These are phyloP conservation scores for Arabidopsis arenosa DNA, from an alignment of 345 rosid genomes.

Conservation along the genomic window DNA sequence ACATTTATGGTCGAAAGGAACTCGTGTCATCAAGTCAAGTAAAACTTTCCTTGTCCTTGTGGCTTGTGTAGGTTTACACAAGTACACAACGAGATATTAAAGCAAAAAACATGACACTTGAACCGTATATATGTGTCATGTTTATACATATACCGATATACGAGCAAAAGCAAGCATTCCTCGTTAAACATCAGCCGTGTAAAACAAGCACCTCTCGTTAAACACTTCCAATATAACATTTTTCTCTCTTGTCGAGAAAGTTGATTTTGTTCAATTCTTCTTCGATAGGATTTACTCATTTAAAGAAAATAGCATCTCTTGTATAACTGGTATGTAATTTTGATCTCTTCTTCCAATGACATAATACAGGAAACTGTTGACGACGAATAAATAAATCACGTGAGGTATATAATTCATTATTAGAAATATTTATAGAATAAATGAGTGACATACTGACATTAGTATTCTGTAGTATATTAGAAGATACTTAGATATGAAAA, in stretches of 20 bases:
- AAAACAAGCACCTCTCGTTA: too few species aligned
- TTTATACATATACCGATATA: background rate
- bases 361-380: too few species aligned
- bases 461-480: background rate
- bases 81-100: background rate
- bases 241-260: too few species aligned
- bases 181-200: background rate
- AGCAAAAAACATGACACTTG: background rate
- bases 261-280: too few species aligned
- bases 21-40: background rate
- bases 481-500: background rate
- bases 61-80: too few species aligned
- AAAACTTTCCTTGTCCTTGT: background rate
- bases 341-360: too few species aligned
- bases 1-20: background rate
- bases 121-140: conserved; percentile 6
- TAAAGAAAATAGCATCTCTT: too few species aligned
- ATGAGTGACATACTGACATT: background rate
- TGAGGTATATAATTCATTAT: background rate
- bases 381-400: background rate
- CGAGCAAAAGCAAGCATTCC: background rate
- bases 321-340: too few species aligned
- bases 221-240: too few species aligned
- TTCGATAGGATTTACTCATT: too few species aligned
- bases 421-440: background rate